Evolutionary conservation across 1,284 basidiomycete species (phyloP), one percentile per base, ranked within the genome.

Genomic region (Neolentinus lepideus): DNA sequence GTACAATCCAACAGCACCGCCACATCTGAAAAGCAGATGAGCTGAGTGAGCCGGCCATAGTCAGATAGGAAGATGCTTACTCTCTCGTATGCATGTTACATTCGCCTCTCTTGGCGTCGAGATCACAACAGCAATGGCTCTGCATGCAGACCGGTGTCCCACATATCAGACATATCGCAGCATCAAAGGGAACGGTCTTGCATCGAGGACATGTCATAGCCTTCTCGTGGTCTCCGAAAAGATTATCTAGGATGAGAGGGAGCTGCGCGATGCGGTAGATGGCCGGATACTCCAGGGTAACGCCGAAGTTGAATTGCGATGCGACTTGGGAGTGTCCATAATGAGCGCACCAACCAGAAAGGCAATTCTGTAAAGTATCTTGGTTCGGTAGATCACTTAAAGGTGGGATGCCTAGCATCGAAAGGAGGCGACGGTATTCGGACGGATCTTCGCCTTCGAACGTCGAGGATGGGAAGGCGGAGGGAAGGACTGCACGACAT

Each of bases 71-170:
- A 63, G 33, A 31, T 12, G 84, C 93, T 71, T 69, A 97, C 91
- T 92, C 88, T 78, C 93, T 80, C 61, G 89, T 90, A 69, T 99
- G 97, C 75, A 92, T 84, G 69, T 98, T 99, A 71, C 96, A 98
- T 68, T 99, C 97, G 33, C 85, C 74, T 75, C 90, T 70, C 57
- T 83, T 70, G 54, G 80, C 73, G 45, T 92, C 88, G 24, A 74
- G 65, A 62, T 94, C 91, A 62, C 80, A 79, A 69, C 96, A 99
- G 66, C 96, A 99, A 64, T 95, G 90, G 61, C 91, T 92, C 66
- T 95, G 92, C 72, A 95, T 83, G 67, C 97, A 99, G 8, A 92
- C 85, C 16, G 90, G 83, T 47, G 85, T 78, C 1, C 96, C 96
- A 64, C 97, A 99, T 53, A 95, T 78, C 58, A 98, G 71, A 68